These are phyloP conservation scores for Solanum chiquidenum DNA, from an alignment of 257 asterid species.

Conservation along the genomic window DNA sequence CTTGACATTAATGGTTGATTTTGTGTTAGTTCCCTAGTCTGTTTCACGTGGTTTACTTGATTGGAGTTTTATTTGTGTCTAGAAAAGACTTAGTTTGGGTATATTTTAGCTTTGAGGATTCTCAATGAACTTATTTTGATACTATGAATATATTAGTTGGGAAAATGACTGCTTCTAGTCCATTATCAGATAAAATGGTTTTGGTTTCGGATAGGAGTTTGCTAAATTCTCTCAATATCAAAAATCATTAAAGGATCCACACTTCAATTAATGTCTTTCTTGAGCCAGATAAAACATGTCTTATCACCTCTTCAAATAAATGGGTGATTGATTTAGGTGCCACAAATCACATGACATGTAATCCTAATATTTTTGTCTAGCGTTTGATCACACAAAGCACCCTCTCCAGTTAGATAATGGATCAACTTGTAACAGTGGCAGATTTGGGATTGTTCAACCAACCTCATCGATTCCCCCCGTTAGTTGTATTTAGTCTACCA, in stretches of 20 bases:
- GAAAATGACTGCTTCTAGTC: background rate
- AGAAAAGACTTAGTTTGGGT: background rate
- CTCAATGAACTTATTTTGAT: background rate
- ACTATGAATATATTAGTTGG: background rate
- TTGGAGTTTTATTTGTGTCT: background rate
- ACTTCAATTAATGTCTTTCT: background rate
- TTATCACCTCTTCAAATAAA: background rate
- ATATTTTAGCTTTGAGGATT: background rate
- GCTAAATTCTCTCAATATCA: background rate
- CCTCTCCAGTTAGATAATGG: background rate
- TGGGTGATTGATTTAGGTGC: background rate
- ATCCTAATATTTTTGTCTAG: background rate
- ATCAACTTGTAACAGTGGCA: background rate
- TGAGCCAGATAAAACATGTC: background rate
- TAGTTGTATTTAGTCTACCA: background rate
- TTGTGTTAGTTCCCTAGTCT: background rate
- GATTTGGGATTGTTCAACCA: background rate
- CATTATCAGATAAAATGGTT: background rate
- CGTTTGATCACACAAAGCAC: background rate
- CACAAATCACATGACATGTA: background rate
- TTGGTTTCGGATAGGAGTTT: background rate
- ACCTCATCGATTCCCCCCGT: background rate
- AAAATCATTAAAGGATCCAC: background rate
- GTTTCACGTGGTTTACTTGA: background rate
- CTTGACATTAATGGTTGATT: background rate